Base-by-base conservation (phyloP, 495 filamentous ascomycete genomes). In the Aspergillus wentii region DNA sequence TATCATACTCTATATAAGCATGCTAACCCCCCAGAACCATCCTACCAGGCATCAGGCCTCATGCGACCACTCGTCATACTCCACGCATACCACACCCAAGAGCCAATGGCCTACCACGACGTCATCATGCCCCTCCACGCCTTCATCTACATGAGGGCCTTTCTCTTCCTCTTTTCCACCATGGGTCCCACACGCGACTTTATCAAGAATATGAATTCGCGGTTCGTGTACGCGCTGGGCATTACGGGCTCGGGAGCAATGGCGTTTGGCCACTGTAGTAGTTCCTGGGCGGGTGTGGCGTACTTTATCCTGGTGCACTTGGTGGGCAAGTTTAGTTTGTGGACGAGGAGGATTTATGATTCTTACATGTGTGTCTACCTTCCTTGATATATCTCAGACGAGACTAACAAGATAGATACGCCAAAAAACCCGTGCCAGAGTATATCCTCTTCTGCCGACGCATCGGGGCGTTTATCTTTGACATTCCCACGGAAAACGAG, bases 71-170 rank as follows among this genome's bases (percentile, higher is more conserved):
- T 30, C 4, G 23, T 22, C 11, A 40, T 46, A 5, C 36, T 46
- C 23, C 21, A 38, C 29, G 43, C 43, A 21, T 46, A 40, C 20
- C 26, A 35, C 30, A 30, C 43, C 7, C 30, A 46, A 18, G 19
- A 16, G 4, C 23, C 36, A 14, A 29, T 27, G 4, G 43, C 17
- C 16, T 46, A 46, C 22, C 37, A 46, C 16, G 36, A 40, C 19
- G 37, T 31, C 17, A 32, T 46, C 8, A 40, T 46, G 37, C 43
- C 43, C 16, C 30, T 46, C 22, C 35, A 46, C 20, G 37, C 21
- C 10, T 44, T 44, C 15, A 5, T 39, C 10, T 44, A 44, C 17
- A 39, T 35, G 3, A 28, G 42, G 9, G 35, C 23, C 8, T 13
- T 44, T 10, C 13, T 46, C 22, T 39, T 34, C 20, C 10, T 46